Conservation (phyloP, 345 rosid species). For the Microcos paniculata region DNA sequence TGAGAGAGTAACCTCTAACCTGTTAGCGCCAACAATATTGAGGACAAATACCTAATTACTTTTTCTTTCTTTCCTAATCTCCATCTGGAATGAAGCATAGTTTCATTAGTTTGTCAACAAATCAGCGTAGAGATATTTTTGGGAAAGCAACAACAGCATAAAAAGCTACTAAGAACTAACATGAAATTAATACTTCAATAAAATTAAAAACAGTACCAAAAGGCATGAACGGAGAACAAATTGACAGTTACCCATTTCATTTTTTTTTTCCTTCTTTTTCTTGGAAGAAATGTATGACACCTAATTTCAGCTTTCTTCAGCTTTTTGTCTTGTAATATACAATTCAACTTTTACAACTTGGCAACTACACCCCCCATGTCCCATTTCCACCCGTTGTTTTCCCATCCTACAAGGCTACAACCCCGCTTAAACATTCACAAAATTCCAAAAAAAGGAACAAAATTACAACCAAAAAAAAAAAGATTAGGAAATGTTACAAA, state of each 20-base stretch:
- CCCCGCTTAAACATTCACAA: slow-evolving; percentile 14
- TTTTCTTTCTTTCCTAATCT: neutral
- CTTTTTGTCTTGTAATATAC: slow-evolving; percentile 46
- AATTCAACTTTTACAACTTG: slow-evolving; percentile 40
- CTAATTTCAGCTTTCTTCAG: slow-evolving; percentile 39
- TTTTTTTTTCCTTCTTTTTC: neutral
- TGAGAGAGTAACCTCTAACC: neutral
- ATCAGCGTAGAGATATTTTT: slow-evolving; percentile 13
- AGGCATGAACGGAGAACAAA: slow-evolving; percentile 13
- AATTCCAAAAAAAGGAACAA: slow-evolving; percentile 4
- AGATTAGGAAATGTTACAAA: slow-evolving; percentile 47
- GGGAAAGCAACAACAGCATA: slow-evolving; percentile 17
- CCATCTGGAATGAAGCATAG: neutral
- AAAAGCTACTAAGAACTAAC: neutral
- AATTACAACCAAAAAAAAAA: neutral
- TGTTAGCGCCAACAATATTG: neutral
- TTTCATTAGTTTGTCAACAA: neutral
- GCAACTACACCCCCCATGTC: slow-evolving; percentile 13
- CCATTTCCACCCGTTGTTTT: neutral
- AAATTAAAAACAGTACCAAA: neutral
- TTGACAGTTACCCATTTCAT: slow-evolving; percentile 25
- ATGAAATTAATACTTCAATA: neutral
- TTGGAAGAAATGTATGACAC: slow-evolving; percentile 23
- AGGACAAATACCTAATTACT: neutral
- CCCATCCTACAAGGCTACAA: neutral